Conservation (phyloP, 169 alveolate species). For the Eimeria sp. region DNA sequence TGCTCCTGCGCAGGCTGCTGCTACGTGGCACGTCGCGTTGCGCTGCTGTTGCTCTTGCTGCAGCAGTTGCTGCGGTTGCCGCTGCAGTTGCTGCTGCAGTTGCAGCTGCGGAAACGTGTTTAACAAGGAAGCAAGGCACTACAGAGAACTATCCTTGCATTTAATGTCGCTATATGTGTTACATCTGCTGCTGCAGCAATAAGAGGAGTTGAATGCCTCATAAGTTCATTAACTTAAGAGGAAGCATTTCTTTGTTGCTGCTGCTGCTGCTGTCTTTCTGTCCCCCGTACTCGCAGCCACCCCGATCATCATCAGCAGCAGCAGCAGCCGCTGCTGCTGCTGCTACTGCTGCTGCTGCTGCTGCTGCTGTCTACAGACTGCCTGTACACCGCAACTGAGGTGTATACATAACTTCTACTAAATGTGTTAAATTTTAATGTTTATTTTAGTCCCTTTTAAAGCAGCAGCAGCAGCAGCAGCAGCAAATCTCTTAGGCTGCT, state of each 20-base stretch:
- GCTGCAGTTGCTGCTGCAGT: constrained; percentile 36
- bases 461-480: neutral
- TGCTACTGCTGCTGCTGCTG: constrained; percentile 7
- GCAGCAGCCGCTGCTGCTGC: constrained; percentile 31
- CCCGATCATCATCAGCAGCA: too few species aligned
- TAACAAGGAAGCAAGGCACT: neutral
- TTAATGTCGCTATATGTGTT: neutral
- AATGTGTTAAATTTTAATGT: neutral
- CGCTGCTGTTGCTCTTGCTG: neutral
- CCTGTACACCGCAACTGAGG: neutral
- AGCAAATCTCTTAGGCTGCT: neutral
- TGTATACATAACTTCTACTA: neutral
- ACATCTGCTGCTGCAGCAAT: constrained; percentile 28
- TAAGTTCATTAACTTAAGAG: neutral
- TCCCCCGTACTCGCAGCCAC: neutral
- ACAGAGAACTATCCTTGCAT: neutral
- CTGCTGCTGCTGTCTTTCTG: constrained; percentile 33
- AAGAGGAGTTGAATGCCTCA: neutral
- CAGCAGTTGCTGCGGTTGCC: neutral
- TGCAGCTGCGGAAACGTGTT: neutral
- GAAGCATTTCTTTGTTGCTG: neutral
- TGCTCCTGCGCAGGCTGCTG: neutral
- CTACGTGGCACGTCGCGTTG: neutral
- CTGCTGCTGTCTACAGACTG: neutral
- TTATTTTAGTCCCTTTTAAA: neutral